Conservation (phyloP, 1,139 yeast species). For the Suhomyces guaymorum region DNA sequence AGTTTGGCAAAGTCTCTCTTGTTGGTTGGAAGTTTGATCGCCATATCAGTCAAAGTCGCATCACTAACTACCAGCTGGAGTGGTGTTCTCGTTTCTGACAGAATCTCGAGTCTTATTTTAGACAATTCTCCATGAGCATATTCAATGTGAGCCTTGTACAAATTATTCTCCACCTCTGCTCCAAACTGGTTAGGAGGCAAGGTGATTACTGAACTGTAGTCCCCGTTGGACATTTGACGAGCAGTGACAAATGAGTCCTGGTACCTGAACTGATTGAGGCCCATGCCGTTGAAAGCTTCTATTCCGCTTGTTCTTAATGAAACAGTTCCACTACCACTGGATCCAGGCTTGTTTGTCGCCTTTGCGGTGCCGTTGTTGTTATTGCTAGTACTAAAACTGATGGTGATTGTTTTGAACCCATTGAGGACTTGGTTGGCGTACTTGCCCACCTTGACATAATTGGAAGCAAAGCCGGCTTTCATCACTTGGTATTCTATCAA, state of each 20-base stretch:
- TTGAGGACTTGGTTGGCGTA: slow-evolving; percentile 48
- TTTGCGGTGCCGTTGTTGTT: slow-evolving; percentile 3
- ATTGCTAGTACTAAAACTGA: slow-evolving; percentile 32
- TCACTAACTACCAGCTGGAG: slow-evolving; percentile 51
- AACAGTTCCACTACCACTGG: slow-evolving; percentile 1
- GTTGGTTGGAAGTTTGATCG: slow-evolving; percentile 53
- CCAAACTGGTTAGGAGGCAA: slow-evolving; percentile 20
- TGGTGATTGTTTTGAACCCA: slow-evolving; percentile 45
- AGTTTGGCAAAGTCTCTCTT: slow-evolving; percentile 51
- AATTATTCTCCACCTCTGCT: slow-evolving; percentile 14
- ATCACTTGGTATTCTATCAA: slow-evolving; percentile 71
- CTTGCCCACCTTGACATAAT: slow-evolving; percentile 66
- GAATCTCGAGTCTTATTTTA: slow-evolving; percentile 44
- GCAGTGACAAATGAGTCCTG: slow-evolving; percentile 34
- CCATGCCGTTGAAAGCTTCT: background rate
- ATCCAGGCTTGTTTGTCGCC: background rate
- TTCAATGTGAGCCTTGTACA: slow-evolving; percentile 34
- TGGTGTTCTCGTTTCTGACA: slow-evolving; percentile 42
- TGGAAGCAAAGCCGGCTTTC: slow-evolving; percentile 80
- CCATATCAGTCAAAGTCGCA: slow-evolving; percentile 54
- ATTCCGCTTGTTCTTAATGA: background rate
- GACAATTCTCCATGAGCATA: slow-evolving; percentile 45
- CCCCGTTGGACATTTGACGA: slow-evolving; percentile 21
- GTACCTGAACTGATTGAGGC: slow-evolving; percentile 16
- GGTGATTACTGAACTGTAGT: slow-evolving; percentile 18